Percentiles rank a stretch among this genome's conserved stretches.
phyloP scores from a whole-genome alignment of 2,329 filamentous ascomycete genomes.

The Ceratocystis eucalypticola region DNA sequence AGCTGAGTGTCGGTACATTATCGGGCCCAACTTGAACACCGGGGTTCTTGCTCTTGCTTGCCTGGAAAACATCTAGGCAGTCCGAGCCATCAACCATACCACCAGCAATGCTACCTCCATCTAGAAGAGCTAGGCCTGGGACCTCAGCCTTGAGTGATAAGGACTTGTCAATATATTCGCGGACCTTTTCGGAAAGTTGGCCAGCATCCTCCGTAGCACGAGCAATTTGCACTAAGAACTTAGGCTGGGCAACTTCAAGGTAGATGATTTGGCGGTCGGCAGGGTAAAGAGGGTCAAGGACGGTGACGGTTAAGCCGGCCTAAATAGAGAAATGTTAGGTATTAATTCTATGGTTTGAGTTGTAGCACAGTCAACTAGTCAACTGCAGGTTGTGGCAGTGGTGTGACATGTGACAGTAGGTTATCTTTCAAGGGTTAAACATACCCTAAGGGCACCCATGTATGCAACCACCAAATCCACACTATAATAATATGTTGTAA shows the following conservation, averaged over 20 bases:
- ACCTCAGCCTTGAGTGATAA: constrained; percentile 60
- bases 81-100: constrained; percentile 54
- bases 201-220: constrained; percentile 53
- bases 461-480: constrained; percentile 55
- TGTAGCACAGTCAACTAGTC: background rate
- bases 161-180: constrained; percentile 57
- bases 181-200: constrained; percentile 33
- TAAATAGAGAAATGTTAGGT: background rate
- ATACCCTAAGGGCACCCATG: constrained; percentile 52
- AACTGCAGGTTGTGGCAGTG: background rate
- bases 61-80: constrained; percentile 41
- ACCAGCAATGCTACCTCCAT: constrained; percentile 60
- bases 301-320: constrained; percentile 48
- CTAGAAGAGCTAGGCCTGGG: constrained; percentile 56
- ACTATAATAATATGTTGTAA: constrained; percentile 13
- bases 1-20: constrained; percentile 60
- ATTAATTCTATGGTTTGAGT: background rate
- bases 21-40: constrained; percentile 76
- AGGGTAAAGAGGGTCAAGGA: constrained; percentile 72
- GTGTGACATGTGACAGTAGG: background rate
- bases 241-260: constrained; percentile 64
- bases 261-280: constrained; percentile 43
- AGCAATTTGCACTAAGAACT: constrained; percentile 58
- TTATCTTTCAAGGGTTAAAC: constrained; percentile 18
- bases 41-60: constrained; percentile 43